Percentiles rank a stretch among this genome's conserved stretches.
Evolutionary conservation across 768 basidiomycete species (phyloP).

Genomic region (Crassisporium funariophilum): DNA sequence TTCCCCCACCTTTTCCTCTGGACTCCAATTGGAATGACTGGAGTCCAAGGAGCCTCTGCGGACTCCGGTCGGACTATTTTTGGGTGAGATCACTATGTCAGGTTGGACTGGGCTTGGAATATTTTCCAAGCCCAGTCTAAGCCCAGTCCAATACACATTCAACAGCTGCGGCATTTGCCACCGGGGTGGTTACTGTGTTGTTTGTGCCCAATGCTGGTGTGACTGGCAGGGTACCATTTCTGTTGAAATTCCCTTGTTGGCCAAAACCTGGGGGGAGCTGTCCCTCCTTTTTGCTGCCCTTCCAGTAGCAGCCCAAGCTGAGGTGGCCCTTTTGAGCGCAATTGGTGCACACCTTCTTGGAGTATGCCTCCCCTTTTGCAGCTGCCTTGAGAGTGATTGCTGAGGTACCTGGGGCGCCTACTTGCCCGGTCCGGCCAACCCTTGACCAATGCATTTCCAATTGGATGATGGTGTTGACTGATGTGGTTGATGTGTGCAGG

Average conservation of each 20-base stretch:
- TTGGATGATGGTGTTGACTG: conserved; percentile 11
- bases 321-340: conserved; percentile 27
- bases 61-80: too few relatives aligned
- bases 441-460: conserved; percentile 10
- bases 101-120: too few relatives aligned
- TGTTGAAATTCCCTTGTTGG: conserved; percentile 6
- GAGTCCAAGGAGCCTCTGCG: too few relatives aligned
- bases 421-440: not conserved
- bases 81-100: too few relatives aligned
- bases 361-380: not conserved
- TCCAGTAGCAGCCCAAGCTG: conserved; percentile 31
- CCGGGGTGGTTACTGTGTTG: not conserved
- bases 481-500: conserved; percentile 8
- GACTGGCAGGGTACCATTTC: too few relatives aligned
- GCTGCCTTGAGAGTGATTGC: conserved; percentile 3
- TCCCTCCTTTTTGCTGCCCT: conserved; percentile 38
- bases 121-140: too few relatives aligned
- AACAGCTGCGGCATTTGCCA: not conserved
- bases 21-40: too few relatives aligned
- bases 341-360: conserved; percentile 13
- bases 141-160: too few relatives aligned
- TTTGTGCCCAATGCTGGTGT: not conserved
- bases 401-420: not conserved
- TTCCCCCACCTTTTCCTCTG: too few relatives aligned
- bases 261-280: conserved; percentile 30